Conservation (phyloP, 176 grass and related monocot genomes). For the Carex cristatella region DNA sequence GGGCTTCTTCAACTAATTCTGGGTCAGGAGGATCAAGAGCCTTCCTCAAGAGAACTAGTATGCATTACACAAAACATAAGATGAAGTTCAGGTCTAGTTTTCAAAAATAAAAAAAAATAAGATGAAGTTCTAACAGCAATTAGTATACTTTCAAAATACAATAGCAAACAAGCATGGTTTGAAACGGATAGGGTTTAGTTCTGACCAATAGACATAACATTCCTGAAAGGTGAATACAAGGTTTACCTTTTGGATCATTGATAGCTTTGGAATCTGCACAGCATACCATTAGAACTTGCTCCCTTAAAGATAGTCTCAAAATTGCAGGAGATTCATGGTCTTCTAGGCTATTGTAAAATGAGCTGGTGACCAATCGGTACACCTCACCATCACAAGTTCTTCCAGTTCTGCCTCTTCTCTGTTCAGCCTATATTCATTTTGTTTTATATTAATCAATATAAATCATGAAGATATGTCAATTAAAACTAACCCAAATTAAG, state of each 20-base stretch:
- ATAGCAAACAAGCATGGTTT: background rate
- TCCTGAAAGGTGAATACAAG: constrained; percentile 26
- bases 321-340: constrained; percentile 87
- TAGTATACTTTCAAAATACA: background rate
- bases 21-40: constrained; percentile 64
- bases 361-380: constrained; percentile 56
- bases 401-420: constrained; percentile 91
- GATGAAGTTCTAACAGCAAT: background rate
- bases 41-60: constrained; percentile 56
- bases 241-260: constrained; percentile 71
- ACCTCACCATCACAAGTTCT: constrained; percentile 84
- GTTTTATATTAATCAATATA: background rate
- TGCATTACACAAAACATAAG: constrained; percentile 23
- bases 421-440: constrained; percentile 54
- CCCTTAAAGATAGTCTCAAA: constrained; percentile 76
- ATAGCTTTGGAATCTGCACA: constrained; percentile 75
- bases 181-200: background rate
- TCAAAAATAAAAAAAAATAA: background rate
- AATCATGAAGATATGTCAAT: constrained; percentile 13
- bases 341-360: constrained; percentile 65
- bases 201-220: constrained; percentile 25
- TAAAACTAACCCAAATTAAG: constrained; percentile 13
- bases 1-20: constrained; percentile 51
- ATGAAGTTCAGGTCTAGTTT: background rate
- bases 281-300: constrained; percentile 83